These are phyloP conservation scores for Metschnikowia gruessii DNA, from an alignment of 805 yeast genomes.

Conservation along the genomic window DNA sequence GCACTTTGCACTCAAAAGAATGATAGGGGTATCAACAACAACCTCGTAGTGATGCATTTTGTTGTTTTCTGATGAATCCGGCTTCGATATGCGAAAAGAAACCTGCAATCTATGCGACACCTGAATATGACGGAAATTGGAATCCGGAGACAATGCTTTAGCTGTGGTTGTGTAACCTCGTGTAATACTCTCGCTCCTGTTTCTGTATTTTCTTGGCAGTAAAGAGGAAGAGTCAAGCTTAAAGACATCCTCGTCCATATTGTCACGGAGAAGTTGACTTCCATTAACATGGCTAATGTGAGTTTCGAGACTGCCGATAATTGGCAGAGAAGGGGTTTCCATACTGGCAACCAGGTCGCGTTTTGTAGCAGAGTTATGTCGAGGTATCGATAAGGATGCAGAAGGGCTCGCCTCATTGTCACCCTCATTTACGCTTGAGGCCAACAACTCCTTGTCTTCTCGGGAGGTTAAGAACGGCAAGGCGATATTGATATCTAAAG, in stretches of 20 bases:
- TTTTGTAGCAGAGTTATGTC: background rate
- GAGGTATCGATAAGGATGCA: constrained; percentile 4
- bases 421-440: constrained; percentile 17
- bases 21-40: constrained; percentile 73
- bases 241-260: constrained; percentile 21
- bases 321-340: constrained; percentile 27
- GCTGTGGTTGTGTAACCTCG: constrained; percentile 35
- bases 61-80: constrained; percentile 44
- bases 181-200: constrained; percentile 28
- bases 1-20: constrained; percentile 42
- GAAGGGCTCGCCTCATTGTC: constrained; percentile 8
- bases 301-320: constrained; percentile 41
- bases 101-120: constrained; percentile 68
- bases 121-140: constrained; percentile 59
- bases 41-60: constrained; percentile 76
- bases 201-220: constrained; percentile 26
- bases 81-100: constrained; percentile 63
- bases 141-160: constrained; percentile 57
- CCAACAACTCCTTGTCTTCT: constrained; percentile 29
- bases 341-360: constrained; percentile 11
- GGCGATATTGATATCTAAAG: constrained; percentile 43
- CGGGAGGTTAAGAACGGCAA: constrained; percentile 43
- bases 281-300: constrained; percentile 29
- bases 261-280: constrained; percentile 5
- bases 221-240: constrained; percentile 33